Conservation (phyloP, 2,329 filamentous ascomycete species). For the Epichloe baconii region DNA sequence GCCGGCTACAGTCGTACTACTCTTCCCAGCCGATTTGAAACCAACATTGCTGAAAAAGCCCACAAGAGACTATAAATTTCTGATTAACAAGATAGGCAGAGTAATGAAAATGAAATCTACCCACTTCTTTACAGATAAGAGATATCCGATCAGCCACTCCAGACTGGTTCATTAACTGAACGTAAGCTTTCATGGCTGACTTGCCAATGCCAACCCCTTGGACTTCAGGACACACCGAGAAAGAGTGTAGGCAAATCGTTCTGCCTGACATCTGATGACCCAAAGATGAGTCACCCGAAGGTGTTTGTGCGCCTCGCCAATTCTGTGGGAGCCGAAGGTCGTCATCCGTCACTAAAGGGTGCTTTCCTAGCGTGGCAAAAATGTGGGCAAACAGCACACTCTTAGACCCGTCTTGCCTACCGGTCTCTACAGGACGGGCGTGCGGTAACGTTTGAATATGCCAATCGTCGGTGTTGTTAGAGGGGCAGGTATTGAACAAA, state of each 20-base stretch:
- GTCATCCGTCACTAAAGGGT: constrained; percentile 34
- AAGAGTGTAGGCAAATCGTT: constrained; percentile 70
- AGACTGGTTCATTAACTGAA: constrained; percentile 56
- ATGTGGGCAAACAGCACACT: constrained; percentile 65
- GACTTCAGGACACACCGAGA: constrained; percentile 65
- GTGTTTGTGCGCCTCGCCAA: constrained; percentile 42
- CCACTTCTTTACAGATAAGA: constrained; percentile 52
- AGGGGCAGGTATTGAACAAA: constrained; percentile 56
- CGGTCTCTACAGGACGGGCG: constrained; percentile 43
- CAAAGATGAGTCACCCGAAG: constrained; percentile 22
- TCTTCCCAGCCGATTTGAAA: constrained; percentile 56
- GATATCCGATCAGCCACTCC: constrained; percentile 60
- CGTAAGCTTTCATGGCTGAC: constrained; percentile 39
- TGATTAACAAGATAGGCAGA: not conserved
- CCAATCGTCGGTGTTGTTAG: constrained; percentile 32
- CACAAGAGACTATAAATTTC: constrained; percentile 41
- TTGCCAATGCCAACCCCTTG: constrained; percentile 63
- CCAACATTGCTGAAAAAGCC: constrained; percentile 66
- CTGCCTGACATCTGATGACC: constrained; percentile 63
- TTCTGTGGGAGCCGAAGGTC: constrained; percentile 63
- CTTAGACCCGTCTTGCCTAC: constrained; percentile 15
- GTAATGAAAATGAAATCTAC: not conserved
- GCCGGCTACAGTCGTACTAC: constrained; percentile 59
- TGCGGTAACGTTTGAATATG: constrained; percentile 36
- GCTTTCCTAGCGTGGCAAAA: constrained; percentile 57